phyloP scores from a whole-genome alignment of 768 basidiomycete species.

The Pleurotus salmoneostramineus region DNA sequence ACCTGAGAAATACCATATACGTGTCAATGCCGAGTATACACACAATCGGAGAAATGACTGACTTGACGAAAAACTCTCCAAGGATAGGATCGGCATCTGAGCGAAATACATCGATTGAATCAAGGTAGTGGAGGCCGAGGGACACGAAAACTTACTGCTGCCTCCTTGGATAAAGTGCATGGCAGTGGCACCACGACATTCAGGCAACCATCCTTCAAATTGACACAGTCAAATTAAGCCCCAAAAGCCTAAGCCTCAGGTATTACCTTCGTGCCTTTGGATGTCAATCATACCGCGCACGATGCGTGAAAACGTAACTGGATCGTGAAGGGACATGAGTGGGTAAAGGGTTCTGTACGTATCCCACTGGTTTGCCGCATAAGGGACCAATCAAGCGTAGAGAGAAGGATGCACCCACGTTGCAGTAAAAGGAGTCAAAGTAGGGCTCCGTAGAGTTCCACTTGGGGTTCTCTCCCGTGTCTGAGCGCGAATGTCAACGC shows the following conservation, averaged over 20 bases:
- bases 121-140: too few species aligned
- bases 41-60: conserved; percentile 10
- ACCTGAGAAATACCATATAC: conserved; percentile 30
- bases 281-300: conserved; percentile 67
- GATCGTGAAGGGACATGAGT: conserved; percentile 62
- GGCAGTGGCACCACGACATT: conserved; percentile 54
- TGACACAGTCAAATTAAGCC: background rate
- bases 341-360: conserved; percentile 62
- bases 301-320: conserved; percentile 51
- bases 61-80: conserved; percentile 66
- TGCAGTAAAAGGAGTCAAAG: conserved; percentile 66
- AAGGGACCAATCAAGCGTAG: background rate
- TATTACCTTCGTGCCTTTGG: conserved; percentile 56
- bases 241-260: background rate
- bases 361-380: conserved; percentile 44
- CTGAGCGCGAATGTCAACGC: conserved; percentile 21
- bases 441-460: conserved; percentile 67
- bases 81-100: conserved; percentile 62
- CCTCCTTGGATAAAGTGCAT: conserved; percentile 57
- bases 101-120: background rate
- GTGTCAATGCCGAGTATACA: background rate
- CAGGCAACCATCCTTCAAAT: conserved; percentile 57
- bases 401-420: conserved; percentile 31
- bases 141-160: conserved; percentile 39
- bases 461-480: conserved; percentile 60